Percentiles rank a stretch among this genome's conserved stretches.
These are phyloP conservation scores for Hanseniaspora mollemarum DNA, from an alignment of 805 yeast species.

Conservation along the genomic window DNA sequence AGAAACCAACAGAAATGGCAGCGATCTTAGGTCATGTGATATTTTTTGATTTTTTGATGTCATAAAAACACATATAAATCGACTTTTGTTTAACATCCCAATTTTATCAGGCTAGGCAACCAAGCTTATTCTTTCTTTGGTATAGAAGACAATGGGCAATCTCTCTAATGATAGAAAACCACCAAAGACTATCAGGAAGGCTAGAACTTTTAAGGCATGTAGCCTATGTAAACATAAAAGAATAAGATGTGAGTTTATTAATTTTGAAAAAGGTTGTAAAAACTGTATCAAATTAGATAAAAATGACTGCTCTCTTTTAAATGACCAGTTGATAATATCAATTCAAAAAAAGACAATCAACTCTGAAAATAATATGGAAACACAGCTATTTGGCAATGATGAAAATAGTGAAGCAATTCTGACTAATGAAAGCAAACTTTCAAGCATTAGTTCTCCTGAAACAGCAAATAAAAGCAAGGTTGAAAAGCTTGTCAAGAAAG, in stretches of 20 bases:
- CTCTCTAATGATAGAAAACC: too few species aligned
- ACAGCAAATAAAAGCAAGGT: not conserved
- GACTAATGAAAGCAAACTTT: not conserved
- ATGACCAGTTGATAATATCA: not conserved
- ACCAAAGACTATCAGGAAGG: not conserved
- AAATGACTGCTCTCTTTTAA: not conserved
- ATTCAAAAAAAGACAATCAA: not conserved
- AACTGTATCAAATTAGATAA: not conserved
- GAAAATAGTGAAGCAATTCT: not conserved
- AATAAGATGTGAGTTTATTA: constrained; percentile 10
- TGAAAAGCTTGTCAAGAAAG: not conserved
- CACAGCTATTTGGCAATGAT: not conserved
- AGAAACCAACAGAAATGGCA: too few species aligned
- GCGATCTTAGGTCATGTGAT: too few species aligned
- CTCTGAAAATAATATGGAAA: not conserved
- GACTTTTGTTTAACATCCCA: too few species aligned
- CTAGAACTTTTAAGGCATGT: constrained; percentile 16
- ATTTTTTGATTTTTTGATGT: too few species aligned
- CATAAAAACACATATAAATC: too few species aligned
- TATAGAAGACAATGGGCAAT: too few species aligned
- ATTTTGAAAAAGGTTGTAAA: constrained; percentile 6
- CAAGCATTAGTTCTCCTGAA: not conserved
- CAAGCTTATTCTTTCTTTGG: too few species aligned
- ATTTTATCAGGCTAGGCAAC: too few species aligned
- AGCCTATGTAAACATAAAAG: constrained; percentile 12